phyloP scores from a whole-genome alignment of 1,139 yeast species.

The Schizosaccharomyces versatilis region DNA sequence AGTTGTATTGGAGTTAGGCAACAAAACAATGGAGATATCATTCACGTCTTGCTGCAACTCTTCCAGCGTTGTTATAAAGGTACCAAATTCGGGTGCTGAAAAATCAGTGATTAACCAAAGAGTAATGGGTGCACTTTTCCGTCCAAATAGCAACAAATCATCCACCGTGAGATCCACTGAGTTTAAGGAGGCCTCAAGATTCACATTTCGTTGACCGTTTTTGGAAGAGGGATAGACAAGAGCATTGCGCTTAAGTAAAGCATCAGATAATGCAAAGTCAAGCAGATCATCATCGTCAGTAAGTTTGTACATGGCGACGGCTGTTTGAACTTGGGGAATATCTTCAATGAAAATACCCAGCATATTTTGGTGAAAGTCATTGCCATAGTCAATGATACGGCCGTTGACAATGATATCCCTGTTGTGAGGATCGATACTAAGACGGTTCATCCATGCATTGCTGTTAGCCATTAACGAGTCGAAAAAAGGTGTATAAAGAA shows the following conservation, averaged over 20 bases:
- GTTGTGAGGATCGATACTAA: neutral
- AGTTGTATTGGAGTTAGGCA: neutral
- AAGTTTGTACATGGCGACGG: slow-evolving; percentile 14
- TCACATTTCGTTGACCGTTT: neutral
- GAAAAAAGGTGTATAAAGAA: neutral
- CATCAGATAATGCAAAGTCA: slow-evolving; percentile 11
- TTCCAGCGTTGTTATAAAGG: neutral
- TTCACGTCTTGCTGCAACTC: neutral
- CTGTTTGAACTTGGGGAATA: slow-evolving; percentile 15
- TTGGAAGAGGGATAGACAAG: slow-evolving; percentile 15
- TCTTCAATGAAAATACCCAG: slow-evolving; percentile 19
- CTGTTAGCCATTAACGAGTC: neutral
- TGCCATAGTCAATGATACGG: slow-evolving; percentile 23
- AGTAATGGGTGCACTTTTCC: neutral
- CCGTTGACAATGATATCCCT: slow-evolving; percentile 51
- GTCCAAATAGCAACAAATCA: neutral
- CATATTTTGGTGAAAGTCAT: slow-evolving; percentile 24
- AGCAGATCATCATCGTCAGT: slow-evolving; percentile 14
- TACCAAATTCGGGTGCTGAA: neutral
- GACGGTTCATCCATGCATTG: neutral
- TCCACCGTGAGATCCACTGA: neutral
- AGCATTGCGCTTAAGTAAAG: slow-evolving; percentile 8
- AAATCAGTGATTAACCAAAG: neutral
- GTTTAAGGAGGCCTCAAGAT: neutral
- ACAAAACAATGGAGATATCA: neutral